Evolutionary conservation across 495 filamentous ascomycete genomes (phyloP), one percentile per base, ranked within the genome.

Genomic region (Podospora pseudopauciseta): DNA sequence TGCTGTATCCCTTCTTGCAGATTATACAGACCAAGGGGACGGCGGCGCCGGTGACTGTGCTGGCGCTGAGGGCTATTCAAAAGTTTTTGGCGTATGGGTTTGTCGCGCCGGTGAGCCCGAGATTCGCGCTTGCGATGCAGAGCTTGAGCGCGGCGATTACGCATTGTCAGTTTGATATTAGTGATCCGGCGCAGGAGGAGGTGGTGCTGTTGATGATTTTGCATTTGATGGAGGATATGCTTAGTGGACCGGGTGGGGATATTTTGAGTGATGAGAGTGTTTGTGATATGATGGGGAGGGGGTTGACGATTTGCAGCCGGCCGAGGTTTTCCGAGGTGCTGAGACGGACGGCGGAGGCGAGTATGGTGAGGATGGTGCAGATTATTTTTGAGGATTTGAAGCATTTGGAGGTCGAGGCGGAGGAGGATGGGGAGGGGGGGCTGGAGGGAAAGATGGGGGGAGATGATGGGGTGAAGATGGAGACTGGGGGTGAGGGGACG

Each of bases 201-300:
- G 93, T 97, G 65, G 95, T 99, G 19, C 79, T 98, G 57, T 81
- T 98, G 57, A 86, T 95, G 76, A 98, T 99, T 70, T 77, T 99
- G 65, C 95, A 97, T 75, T 85, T 99, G 69, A 98, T 99, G 95
- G 95, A 99, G 78, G 89, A 91, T 72, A 97, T 98, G 90, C 85
- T 99, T 63, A 92, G 92, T 62, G 92, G 96, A 1, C 92, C 95
- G 0, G 93, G 94, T 32, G 95, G 96, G 16, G 90, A 93, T 66
- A 83, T 98, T 2, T 85, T 97, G 3, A 93, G 94, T 39, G 95
- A 99, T 72, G 94, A 97, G 80, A 97, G 94, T 75, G 92, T 99
- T 13, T 99, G 95, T 74, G 92, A 97, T 75, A 98, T 99, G 95
- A 98, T 99, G 95, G 95, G 97, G 78, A 94, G 92, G 4, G 96